These are phyloP conservation scores for Lipomyces orientalis DNA, from an alignment of 805 yeast species.

Conservation along the genomic window DNA sequence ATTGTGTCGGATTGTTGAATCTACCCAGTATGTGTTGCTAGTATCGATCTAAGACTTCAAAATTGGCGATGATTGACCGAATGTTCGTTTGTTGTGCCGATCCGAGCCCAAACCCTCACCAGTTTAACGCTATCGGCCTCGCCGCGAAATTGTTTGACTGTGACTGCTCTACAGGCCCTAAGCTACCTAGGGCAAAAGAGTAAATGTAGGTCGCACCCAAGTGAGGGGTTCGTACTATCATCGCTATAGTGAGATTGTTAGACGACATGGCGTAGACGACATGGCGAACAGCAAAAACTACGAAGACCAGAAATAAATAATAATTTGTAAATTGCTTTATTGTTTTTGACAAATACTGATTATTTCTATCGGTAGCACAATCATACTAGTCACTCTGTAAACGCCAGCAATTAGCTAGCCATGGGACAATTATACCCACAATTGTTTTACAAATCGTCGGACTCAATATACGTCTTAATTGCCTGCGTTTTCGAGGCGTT, in stretches of 20 bases:
- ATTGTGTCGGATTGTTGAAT: not conserved
- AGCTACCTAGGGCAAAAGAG: not conserved
- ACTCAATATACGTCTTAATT: constrained; percentile 29
- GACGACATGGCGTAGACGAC: too few species aligned
- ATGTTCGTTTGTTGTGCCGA: not conserved
- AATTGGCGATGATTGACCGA: not conserved
- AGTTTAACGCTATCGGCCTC: not conserved
- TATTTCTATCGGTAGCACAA: too few species aligned
- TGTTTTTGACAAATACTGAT: too few species aligned
- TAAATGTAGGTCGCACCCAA: too few species aligned
- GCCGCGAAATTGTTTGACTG: not conserved
- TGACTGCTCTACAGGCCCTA: not conserved
- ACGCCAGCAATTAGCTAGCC: too few species aligned
- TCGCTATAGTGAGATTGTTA: too few species aligned
- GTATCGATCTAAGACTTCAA: not conserved
- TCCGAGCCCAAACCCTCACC: not conserved
- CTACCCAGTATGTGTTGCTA: not conserved
- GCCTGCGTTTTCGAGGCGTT: constrained; percentile 34
- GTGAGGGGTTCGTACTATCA: too few species aligned
- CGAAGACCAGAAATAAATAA: too few species aligned
- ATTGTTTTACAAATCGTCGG: not conserved
- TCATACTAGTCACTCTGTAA: too few species aligned
- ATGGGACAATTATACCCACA: too few species aligned
- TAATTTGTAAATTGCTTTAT: too few species aligned
- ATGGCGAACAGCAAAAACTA: too few species aligned